phyloP scores from a whole-genome alignment of 129 eudicot genomes.

The Flaveria ramosissima region DNA sequence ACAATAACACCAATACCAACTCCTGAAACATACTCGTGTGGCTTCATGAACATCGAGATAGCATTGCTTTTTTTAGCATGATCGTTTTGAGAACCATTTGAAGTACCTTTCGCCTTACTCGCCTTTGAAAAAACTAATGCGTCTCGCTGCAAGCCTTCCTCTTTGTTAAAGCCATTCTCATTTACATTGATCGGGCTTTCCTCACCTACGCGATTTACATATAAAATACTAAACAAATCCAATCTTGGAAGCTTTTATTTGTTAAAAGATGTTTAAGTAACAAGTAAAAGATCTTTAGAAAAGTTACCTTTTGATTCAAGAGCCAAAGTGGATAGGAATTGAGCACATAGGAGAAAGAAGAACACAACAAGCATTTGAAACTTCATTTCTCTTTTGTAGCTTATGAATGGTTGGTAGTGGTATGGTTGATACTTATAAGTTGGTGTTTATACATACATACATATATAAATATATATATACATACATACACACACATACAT shows the following conservation, averaged over 20 bases:
- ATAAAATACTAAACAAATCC: background rate
- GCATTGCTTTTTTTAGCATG: conserved; percentile 24
- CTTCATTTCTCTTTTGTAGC: conserved; percentile 27
- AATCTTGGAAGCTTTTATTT: background rate
- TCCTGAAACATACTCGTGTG: background rate
- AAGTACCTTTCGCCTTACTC: conserved; percentile 23
- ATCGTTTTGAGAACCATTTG: conserved; percentile 18
- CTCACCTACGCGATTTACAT: conserved; percentile 11
- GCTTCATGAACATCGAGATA: conserved; percentile 6
- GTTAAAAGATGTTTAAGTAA: background rate
- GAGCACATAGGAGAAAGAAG: conserved; percentile 37
- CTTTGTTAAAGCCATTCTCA: background rate
- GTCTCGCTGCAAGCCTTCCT: background rate
- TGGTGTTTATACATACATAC: background rate
- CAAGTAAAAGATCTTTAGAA: background rate
- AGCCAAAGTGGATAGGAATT: conserved; percentile 31
- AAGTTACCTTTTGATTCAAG: conserved; percentile 30
- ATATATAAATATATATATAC: background rate
- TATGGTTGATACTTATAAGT: conserved; percentile 7
- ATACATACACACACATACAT: background rate
- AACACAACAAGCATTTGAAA: conserved; percentile 31
- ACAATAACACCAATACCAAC: conserved; percentile 15
- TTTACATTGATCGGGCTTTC: background rate
- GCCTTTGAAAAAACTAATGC: conserved; percentile 13
- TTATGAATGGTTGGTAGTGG: conserved; percentile 10